phyloP scores from a whole-genome alignment of 106 monocot genomes.

The Alisma plantagoaquatica region DNA sequence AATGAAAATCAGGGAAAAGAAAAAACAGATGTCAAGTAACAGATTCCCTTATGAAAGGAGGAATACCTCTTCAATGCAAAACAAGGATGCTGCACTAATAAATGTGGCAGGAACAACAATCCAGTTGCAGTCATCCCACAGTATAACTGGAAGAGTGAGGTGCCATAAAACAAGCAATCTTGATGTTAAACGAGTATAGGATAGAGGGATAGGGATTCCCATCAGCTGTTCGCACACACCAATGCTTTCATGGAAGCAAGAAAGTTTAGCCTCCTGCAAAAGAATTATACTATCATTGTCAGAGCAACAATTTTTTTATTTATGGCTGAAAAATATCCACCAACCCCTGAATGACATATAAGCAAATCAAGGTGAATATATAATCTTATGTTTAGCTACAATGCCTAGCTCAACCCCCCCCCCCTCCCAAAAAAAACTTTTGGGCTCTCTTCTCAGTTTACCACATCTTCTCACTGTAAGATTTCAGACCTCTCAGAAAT shows the following conservation, averaged over 20 bases:
- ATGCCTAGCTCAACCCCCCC: no score
- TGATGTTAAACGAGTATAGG: slow-evolving; percentile 89
- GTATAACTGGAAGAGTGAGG: slow-evolving; percentile 82
- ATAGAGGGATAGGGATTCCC: slow-evolving; percentile 81
- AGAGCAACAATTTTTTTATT: no score
- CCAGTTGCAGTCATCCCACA: slow-evolving; percentile 99
- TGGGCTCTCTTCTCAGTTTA: no score
- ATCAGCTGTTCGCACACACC: slow-evolving; percentile 77
- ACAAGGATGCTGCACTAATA: slow-evolving; percentile 83
- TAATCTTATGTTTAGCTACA: no score
- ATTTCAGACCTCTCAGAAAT: no score
- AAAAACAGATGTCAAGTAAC: no score
- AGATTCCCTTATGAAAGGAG: not conserved
- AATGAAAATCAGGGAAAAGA: no score
- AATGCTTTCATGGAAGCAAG: slow-evolving; percentile 83
- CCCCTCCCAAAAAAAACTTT: no score
- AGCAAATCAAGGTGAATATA: no score
- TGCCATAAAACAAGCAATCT: slow-evolving; percentile 98
- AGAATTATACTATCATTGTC: slow-evolving; percentile 3
- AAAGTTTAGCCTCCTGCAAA: slow-evolving; percentile 66
- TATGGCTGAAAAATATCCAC: no score
- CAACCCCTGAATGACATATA: no score
- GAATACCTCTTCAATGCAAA: slow-evolving; percentile 92
- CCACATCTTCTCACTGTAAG: no score
- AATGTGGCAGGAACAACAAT: slow-evolving; percentile 94